phyloP scores from a whole-genome alignment of 2,329 filamentous ascomycete species.

The Clonostachys solani region DNA sequence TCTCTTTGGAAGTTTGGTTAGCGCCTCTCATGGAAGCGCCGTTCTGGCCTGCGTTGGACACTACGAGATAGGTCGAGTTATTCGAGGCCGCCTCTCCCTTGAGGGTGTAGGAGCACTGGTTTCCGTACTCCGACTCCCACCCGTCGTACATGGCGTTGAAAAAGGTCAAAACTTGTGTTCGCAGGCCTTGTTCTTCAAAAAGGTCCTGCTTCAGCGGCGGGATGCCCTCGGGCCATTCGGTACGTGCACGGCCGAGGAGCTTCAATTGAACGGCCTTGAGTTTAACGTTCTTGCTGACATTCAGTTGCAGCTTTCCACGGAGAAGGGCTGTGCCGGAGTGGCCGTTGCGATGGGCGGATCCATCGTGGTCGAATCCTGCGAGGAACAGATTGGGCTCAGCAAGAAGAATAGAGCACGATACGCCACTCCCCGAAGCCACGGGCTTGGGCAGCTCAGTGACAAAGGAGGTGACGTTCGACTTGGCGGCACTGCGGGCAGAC shows the following conservation, averaged over 20 bases:
- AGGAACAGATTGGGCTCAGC: conserved; percentile 80
- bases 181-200: conserved; percentile 78
- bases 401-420: conserved; percentile 68
- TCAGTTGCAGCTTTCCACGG: conserved; percentile 76
- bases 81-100: conserved; percentile 29
- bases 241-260: conserved; percentile 79
- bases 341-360: conserved; percentile 45
- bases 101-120: conserved; percentile 53
- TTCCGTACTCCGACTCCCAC: conserved; percentile 59
- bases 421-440: conserved; percentile 72
- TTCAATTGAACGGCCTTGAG: conserved; percentile 87
- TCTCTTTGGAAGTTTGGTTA: conserved; percentile 37
- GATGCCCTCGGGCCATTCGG: conserved; percentile 96
- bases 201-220: conserved; percentile 82
- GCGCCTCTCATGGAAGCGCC: conserved; percentile 12
- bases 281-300: conserved; percentile 85
- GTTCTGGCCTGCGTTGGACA: conserved; percentile 10
- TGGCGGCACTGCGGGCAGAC: conserved; percentile 45
- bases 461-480: conserved; percentile 43
- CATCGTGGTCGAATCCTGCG: conserved; percentile 72
- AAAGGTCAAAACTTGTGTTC: conserved; percentile 86
- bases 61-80: conserved; percentile 19
- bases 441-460: conserved; percentile 64
- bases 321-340: conserved; percentile 76
- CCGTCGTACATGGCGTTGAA: conserved; percentile 73